These are phyloP conservation scores for Corylus avellana DNA, from an alignment of 306 rosid species.

Conservation along the genomic window DNA sequence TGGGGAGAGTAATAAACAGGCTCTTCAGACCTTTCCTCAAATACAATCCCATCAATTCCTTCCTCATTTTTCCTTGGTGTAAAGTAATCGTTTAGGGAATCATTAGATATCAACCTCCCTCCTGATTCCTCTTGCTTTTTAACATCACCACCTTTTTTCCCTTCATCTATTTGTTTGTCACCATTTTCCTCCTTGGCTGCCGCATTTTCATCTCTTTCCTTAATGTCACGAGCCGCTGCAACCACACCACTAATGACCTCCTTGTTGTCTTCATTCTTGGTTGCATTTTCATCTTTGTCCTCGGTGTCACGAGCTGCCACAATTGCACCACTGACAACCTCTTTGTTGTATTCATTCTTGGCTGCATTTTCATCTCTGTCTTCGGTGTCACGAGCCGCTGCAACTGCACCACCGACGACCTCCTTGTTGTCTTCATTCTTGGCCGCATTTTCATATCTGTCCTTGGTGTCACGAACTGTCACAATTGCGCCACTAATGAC, in stretches of 20 bases:
- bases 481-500: neutral
- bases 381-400: slow-evolving; percentile 14
- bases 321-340: neutral
- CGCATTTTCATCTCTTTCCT: slow-evolving; percentile 19
- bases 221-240: slow-evolving; percentile 8
- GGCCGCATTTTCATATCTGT: slow-evolving; percentile 7
- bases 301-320: neutral
- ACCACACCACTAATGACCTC: neutral
- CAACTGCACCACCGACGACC: neutral
- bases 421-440: too few relatives aligned
- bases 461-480: slow-evolving; percentile 17
- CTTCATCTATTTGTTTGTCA: slow-evolving; percentile 10
- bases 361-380: slow-evolving; percentile 12
- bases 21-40: slow-evolving; percentile 36
- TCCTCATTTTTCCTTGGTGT: slow-evolving; percentile 37
- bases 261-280: too few relatives aligned
- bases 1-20: slow-evolving; percentile 36
- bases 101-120: slow-evolving; percentile 20
- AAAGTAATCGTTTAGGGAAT: slow-evolving; percentile 26
- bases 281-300: too few relatives aligned
- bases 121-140: slow-evolving; percentile 22
- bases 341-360: too few relatives aligned
- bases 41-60: slow-evolving; percentile 27
- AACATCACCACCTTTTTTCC: slow-evolving; percentile 10
- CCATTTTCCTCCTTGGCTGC: slow-evolving; percentile 6